A percentile compares a stretch with the other conserved stretches of the same genome.
Evolutionary conservation across 768 basidiomycete genomes (phyloP).

Genomic region (Tylopilus sp.): DNA sequence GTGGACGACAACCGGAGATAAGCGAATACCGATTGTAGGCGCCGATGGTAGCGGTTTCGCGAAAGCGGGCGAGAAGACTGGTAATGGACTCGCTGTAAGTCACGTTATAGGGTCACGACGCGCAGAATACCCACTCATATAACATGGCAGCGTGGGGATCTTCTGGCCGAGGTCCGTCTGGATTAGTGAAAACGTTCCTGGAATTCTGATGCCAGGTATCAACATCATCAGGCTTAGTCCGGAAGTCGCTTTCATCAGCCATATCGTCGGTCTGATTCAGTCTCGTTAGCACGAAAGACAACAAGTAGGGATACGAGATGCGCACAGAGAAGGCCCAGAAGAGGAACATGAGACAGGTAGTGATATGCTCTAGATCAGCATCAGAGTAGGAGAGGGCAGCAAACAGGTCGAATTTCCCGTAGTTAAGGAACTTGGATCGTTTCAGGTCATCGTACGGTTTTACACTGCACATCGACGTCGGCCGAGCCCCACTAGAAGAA

Average conservation of each 20-base stretch:
- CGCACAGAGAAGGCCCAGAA: constrained; percentile 38
- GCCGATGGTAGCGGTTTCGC: constrained; percentile 35
- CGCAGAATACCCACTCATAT: constrained; percentile 31
- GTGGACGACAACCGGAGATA: not conserved
- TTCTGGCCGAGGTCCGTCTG: constrained; percentile 27
- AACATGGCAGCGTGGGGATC: constrained; percentile 39
- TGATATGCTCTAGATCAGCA: constrained; percentile 33
- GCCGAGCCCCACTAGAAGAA: not conserved
- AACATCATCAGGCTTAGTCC: constrained; percentile 34
- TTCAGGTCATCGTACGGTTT: constrained; percentile 35
- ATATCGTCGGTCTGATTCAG: constrained; percentile 33
- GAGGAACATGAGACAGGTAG: constrained; percentile 37
- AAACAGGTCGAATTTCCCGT: constrained; percentile 38
- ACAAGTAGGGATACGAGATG: not conserved
- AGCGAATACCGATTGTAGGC: constrained; percentile 32
- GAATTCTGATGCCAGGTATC: constrained; percentile 34
- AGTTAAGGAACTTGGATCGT: constrained; percentile 34
- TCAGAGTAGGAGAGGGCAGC: constrained; percentile 39
- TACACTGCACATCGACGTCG: constrained; percentile 18
- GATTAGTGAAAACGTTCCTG: constrained; percentile 25
- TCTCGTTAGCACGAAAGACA: constrained; percentile 1
- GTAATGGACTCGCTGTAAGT: not conserved
- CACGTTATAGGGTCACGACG: constrained; percentile 9
- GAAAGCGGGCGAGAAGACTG: constrained; percentile 34
- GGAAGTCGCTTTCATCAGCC: constrained; percentile 35